Evolutionary conservation across 148 eudicot genomes (phyloP), one percentile per base, ranked within the genome.

Genomic region (Fallopia convolvulus): DNA sequence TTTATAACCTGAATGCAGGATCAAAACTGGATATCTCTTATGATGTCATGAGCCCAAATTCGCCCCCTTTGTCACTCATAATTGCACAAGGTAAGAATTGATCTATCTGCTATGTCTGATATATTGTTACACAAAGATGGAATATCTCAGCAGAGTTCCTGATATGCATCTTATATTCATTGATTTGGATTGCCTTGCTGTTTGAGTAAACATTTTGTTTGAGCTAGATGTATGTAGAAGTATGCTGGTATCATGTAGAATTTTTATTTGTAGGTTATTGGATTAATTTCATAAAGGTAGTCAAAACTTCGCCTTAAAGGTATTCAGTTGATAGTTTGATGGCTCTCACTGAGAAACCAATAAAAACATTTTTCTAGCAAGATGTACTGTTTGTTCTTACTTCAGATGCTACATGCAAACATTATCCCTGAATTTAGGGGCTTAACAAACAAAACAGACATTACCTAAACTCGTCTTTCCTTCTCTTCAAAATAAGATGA

Each of bases 1-100:
- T 73, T 30, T 89, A 83, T 77, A 81, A 83, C 75, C 83, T 89
- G 56, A 85, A 89, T 84, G 79, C 49, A 49, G 92, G 92, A 70
- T 87, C 92, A 32, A 70, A 52, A 71, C 32, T 89, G 33, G 70
- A 82, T 74, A 82, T 89, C 46, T 81, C 84, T 10, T 89, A 87
- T 81, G 79, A 82, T 66, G 78, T 89, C 33, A 87, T 81, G 41
- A 76, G 44, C 73, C 86, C 88, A 5, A 78, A 70, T 77, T 82
- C 78, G 20, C 65, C 79, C 46, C 79, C 84, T 30, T 36, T 87
- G 80, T 81, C 80, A 47, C 82, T 87, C 21, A 79, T 87, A 56
- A 81, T 87, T 74, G 87, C 90, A 49, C 80, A 83, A 83, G 90
- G 90, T 87, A 85, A 80, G 18, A 53, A 21, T 36, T 48, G 26